A percentile compares a stretch with the other conserved stretches of the same genome.
Conservation (phyloP, 2,329 filamentous ascomycete genomes). For the Colletotrichum paranaense region DNA sequence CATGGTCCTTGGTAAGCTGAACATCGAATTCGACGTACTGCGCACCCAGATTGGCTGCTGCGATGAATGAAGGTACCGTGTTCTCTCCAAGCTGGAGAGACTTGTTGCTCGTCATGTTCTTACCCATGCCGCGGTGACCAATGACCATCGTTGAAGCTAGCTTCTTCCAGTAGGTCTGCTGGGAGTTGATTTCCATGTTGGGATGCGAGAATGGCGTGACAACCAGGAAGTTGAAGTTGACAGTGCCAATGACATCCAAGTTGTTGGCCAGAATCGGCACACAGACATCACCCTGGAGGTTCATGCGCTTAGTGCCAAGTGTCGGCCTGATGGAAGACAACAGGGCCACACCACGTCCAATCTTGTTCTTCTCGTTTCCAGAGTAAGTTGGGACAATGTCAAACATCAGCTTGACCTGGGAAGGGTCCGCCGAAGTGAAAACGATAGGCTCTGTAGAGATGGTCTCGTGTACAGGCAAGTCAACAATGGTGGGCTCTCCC, state of each 20-base stretch:
- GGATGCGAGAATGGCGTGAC: conserved; percentile 95
- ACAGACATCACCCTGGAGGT: conserved; percentile 89
- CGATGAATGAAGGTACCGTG: conserved; percentile 94
- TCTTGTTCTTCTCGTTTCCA: conserved; percentile 86
- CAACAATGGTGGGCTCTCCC: conserved; percentile 89
- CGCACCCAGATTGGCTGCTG: conserved; percentile 90
- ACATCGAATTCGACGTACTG: conserved; percentile 86
- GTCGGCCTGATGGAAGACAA: conserved; percentile 87
- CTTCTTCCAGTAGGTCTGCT: conserved; percentile 97
- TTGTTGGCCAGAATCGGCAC: conserved; percentile 89
- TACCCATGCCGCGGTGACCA: conserved; percentile 81
- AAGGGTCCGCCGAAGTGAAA: conserved; percentile 82
- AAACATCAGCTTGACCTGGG: conserved; percentile 89
- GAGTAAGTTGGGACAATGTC: conserved; percentile 97
- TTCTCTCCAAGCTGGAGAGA: conserved; percentile 97
- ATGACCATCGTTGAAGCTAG: conserved; percentile 87
- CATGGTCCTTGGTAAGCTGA: conserved; percentile 97
- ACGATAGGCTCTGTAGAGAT: conserved; percentile 93
- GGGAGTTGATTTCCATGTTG: conserved; percentile 90
- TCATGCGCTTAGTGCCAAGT: conserved; percentile 88
- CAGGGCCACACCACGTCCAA: conserved; percentile 89
- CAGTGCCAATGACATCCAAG: conserved; percentile 90
- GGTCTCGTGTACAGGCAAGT: conserved; percentile 93
- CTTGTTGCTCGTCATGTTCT: conserved; percentile 85
- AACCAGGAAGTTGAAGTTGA: conserved; percentile 97